A percentile compares a stretch with the other conserved stretches of the same genome.
phyloP scores from a whole-genome alignment of 371 early-diverging fungal genomes.

The Phascolomyces articulosus region DNA sequence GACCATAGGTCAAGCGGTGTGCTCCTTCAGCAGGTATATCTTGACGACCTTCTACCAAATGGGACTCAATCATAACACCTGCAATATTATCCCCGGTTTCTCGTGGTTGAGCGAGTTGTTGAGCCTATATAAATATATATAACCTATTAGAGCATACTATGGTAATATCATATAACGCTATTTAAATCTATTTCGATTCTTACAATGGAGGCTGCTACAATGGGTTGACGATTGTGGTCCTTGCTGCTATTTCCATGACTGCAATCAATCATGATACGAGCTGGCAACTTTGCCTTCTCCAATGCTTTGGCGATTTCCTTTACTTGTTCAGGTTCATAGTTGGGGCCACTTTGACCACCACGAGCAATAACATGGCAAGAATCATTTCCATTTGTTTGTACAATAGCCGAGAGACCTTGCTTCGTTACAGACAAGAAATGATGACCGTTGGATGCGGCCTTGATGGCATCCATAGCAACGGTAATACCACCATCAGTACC shows the following conservation, averaged over 20 bases:
- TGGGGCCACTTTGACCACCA: constrained; percentile 88
- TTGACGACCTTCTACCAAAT: constrained; percentile 76
- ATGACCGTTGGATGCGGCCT: constrained; percentile 85
- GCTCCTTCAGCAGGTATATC: constrained; percentile 67
- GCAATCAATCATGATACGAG: constrained; percentile 91
- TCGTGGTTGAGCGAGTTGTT: constrained; percentile 43
- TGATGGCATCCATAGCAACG: constrained; percentile 91
- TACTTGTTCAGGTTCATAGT: constrained; percentile 80
- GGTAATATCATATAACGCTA: too few species aligned
- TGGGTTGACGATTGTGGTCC: constrained; percentile 78
- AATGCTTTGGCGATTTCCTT: constrained; percentile 63
- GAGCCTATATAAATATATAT: constrained; percentile 20
- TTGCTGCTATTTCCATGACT: constrained; percentile 89
- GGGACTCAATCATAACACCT: constrained; percentile 88
- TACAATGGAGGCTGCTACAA: constrained; percentile 77
- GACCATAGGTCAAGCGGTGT: constrained; percentile 68
- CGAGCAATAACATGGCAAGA: constrained; percentile 88
- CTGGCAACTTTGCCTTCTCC: constrained; percentile 60
- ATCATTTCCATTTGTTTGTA: constrained; percentile 79
- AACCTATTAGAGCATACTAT: too few species aligned
- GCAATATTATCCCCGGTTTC: constrained; percentile 64
- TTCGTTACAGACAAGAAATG: constrained; percentile 95
- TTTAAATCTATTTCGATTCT: constrained; percentile 3
- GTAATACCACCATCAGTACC: constrained; percentile 87
- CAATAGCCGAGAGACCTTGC: constrained; percentile 92